Conservation (phyloP, 768 basidiomycete genomes). For the Lactarius hengduanensis region DNA sequence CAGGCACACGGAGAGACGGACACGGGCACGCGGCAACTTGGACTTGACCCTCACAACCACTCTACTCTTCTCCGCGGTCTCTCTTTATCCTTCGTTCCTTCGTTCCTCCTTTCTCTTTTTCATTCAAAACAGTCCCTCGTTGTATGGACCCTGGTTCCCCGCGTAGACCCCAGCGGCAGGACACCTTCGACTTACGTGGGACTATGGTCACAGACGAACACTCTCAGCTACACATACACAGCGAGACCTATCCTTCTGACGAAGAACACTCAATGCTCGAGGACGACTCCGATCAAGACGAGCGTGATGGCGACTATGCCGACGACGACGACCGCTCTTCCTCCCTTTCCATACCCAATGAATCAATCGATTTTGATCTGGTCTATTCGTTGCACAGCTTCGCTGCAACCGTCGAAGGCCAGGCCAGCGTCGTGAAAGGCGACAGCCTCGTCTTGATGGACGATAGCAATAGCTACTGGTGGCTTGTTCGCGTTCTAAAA, state of each 20-base stretch:
- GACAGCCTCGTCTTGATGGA: constrained; percentile 96
- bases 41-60: constrained; percentile 7
- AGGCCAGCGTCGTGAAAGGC: constrained; percentile 98
- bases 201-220: constrained; percentile 56
- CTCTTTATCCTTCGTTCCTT: constrained; percentile 11
- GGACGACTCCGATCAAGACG: constrained; percentile 77
- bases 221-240: constrained; percentile 49
- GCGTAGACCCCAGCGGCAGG: constrained; percentile 40
- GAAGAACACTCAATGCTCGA: constrained; percentile 82
- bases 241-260: constrained; percentile 56
- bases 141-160: constrained; percentile 17
- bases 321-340: constrained; percentile 80
- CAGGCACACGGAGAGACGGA: too few species aligned
- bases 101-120: not conserved
- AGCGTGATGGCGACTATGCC: constrained; percentile 62
- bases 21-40: not conserved
- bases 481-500: constrained; percentile 97
- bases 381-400: constrained; percentile 96
- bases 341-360: constrained; percentile 83
- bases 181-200: constrained; percentile 72
- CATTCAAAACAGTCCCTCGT: not conserved
- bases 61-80: not conserved
- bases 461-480: constrained; percentile 99
- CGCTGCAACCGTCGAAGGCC: constrained; percentile 96
- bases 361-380: constrained; percentile 90